Percentiles rank a stretch among this genome's conserved stretches.
Conservation (phyloP, 441 rosid genomes). For the Adansonia gregorii region DNA sequence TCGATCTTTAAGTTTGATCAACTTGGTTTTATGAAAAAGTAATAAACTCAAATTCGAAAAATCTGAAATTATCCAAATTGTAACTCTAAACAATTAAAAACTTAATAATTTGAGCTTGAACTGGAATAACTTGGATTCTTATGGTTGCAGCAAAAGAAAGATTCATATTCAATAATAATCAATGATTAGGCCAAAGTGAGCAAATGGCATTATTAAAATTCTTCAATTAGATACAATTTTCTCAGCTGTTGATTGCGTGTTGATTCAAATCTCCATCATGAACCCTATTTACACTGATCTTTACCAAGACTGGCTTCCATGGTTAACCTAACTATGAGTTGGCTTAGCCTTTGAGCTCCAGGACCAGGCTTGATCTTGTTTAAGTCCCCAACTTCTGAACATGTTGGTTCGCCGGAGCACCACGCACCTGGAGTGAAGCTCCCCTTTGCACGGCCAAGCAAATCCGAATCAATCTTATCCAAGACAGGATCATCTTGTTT, state of each 20-base stretch:
- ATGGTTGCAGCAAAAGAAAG: constrained; percentile 15
- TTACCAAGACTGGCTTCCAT: constrained; percentile 45
- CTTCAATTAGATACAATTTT: constrained; percentile 17
- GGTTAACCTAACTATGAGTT: constrained; percentile 59
- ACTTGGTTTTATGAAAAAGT: too few species aligned
- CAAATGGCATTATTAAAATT: background rate
- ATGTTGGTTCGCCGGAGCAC: constrained; percentile 73
- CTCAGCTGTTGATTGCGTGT: background rate
- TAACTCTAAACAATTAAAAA: background rate
- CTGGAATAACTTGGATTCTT: background rate
- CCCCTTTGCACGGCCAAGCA: constrained; percentile 59
- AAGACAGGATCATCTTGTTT: constrained; percentile 52
- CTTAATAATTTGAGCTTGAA: background rate
- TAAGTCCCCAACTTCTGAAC: constrained; percentile 64
- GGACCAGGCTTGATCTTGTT: constrained; percentile 69
- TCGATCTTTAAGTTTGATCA: background rate
- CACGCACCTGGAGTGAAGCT: constrained; percentile 91
- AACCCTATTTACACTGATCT: constrained; percentile 77
- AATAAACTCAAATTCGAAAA: background rate
- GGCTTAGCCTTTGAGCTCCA: constrained; percentile 73
- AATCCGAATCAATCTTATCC: constrained; percentile 66
- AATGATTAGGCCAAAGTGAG: constrained; percentile 1
- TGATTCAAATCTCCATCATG: constrained; percentile 4
- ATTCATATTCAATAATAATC: constrained; percentile 19
- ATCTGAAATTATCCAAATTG: background rate